Conservation (phyloP, 2,329 filamentous ascomycete species). For the Nemania sp. region DNA sequence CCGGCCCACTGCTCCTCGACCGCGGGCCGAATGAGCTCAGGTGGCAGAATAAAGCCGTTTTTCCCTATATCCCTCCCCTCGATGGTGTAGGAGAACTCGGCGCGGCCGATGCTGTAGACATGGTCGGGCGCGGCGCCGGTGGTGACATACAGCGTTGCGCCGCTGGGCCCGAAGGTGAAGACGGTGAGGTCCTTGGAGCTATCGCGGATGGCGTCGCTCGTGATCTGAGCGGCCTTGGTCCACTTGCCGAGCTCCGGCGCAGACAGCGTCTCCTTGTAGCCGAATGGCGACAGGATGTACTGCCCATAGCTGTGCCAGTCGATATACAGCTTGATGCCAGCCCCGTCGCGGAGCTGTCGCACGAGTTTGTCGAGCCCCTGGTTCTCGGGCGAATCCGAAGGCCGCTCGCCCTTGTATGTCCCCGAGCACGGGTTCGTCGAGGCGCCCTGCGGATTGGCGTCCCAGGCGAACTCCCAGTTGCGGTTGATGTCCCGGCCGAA, state of each 20-base stretch:
- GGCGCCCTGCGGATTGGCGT: constrained; percentile 45
- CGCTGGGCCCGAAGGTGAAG: constrained; percentile 36
- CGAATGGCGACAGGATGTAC: constrained; percentile 58
- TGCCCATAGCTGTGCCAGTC: constrained; percentile 64
- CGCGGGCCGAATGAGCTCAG: constrained; percentile 33
- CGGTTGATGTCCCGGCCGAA: constrained; percentile 59
- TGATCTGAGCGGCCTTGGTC: constrained; percentile 39
- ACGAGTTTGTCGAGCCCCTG: constrained; percentile 45
- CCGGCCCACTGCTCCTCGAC: constrained; percentile 42
- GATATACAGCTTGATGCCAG: constrained; percentile 59
- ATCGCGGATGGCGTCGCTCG: constrained; percentile 43
- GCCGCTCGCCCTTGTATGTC: constrained; percentile 48
- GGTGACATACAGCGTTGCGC: constrained; percentile 34
- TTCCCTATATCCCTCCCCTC: constrained; percentile 35
- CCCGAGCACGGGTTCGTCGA: constrained; percentile 55
- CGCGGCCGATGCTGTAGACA: constrained; percentile 32
- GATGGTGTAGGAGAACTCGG: constrained; percentile 37
- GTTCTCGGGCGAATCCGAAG: constrained; percentile 52
- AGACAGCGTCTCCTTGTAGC: constrained; percentile 47
- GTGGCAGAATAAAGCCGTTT: constrained; percentile 37
- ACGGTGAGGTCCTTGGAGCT: constrained; percentile 37
- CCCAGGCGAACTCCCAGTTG: constrained; percentile 58
- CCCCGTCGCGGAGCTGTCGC: constrained; percentile 40
- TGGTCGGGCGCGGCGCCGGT: constrained; percentile 36
- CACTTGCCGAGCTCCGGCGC: constrained; percentile 50